Conservation (phyloP, 164 flowering plant genomes). For the Piper longum region DNA sequence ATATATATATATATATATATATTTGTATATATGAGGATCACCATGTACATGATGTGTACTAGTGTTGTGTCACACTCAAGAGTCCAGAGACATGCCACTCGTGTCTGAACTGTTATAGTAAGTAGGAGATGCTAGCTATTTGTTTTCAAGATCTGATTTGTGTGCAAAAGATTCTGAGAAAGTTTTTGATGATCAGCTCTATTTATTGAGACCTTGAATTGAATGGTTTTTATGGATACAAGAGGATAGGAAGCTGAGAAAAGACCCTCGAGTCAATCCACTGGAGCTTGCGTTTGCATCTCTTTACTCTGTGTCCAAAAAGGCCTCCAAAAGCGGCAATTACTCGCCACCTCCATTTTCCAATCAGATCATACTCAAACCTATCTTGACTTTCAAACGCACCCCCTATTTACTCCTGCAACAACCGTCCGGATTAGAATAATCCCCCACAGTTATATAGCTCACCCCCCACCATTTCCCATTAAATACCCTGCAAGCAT, state of each 20-base stretch:
- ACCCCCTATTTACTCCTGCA: slow-evolving; percentile 42
- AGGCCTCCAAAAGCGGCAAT: slow-evolving; percentile 19
- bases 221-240: not conserved
- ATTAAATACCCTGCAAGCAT: slow-evolving; percentile 32
- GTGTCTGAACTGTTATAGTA: not conserved
- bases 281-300: slow-evolving; percentile 10
- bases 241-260: not conserved
- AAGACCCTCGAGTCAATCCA: slow-evolving; percentile 64
- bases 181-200: not conserved
- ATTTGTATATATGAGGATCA: not conserved
- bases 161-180: not conserved
- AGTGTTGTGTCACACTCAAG: not conserved
- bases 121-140: not conserved
- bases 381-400: slow-evolving; percentile 44
- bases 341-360: slow-evolving; percentile 28
- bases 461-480: slow-evolving; percentile 17
- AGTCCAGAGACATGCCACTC: not conserved
- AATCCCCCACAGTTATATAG: slow-evolving; percentile 20
- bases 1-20: too few relatives aligned
- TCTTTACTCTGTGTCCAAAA: slow-evolving; percentile 14
- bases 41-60: not conserved
- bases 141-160: not conserved
- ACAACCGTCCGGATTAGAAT: slow-evolving; percentile 52
- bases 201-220: not conserved
- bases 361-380: slow-evolving; percentile 20